Evolutionary conservation across 768 basidiomycete genomes (phyloP).

Genomic region (Naematelia encephala): DNA sequence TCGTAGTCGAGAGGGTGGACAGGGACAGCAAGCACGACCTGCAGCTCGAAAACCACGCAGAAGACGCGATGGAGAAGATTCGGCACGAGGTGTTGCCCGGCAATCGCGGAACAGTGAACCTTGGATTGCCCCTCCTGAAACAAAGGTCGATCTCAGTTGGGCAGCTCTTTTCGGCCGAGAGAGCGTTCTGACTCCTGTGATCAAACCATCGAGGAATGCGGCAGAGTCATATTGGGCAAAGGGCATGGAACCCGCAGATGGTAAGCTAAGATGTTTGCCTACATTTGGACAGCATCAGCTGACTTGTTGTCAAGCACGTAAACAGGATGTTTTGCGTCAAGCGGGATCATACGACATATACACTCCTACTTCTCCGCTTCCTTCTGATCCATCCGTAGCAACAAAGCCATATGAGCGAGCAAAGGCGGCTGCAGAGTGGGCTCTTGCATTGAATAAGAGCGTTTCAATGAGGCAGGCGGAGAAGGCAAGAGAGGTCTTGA

Average conservation of each 20-base stretch:
- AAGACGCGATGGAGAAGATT: slow-evolving; percentile 62
- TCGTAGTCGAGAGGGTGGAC: slow-evolving; percentile 78
- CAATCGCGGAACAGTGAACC: slow-evolving; percentile 1
- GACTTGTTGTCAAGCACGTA: slow-evolving; percentile 13
- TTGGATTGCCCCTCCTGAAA: background rate
- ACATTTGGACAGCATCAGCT: no score
- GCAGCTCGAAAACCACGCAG: slow-evolving; percentile 66
- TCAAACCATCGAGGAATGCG: slow-evolving; percentile 11
- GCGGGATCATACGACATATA: slow-evolving; percentile 25
- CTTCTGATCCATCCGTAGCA: background rate
- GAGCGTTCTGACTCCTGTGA: slow-evolving; percentile 13
- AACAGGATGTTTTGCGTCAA: slow-evolving; percentile 16
- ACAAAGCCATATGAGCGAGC: slow-evolving; percentile 6
- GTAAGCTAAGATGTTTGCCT: slow-evolving; percentile 8
- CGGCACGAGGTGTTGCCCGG: slow-evolving; percentile 55
- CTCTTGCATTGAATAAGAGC: slow-evolving; percentile 10
- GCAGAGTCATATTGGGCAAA: slow-evolving; percentile 13
- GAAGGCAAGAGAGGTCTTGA: slow-evolving; percentile 11
- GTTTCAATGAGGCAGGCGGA: slow-evolving; percentile 6
- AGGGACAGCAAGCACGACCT: slow-evolving; percentile 66
- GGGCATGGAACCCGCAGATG: slow-evolving; percentile 15
- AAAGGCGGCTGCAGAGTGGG: slow-evolving; percentile 7
- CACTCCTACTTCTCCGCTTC: slow-evolving; percentile 11
- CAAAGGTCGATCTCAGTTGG: slow-evolving; percentile 4
- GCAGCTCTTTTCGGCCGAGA: slow-evolving; percentile 14